These are phyloP conservation scores for Plasmodium gonderi DNA, from an alignment of 169 alveolate genomes.

Conservation along the genomic window DNA sequence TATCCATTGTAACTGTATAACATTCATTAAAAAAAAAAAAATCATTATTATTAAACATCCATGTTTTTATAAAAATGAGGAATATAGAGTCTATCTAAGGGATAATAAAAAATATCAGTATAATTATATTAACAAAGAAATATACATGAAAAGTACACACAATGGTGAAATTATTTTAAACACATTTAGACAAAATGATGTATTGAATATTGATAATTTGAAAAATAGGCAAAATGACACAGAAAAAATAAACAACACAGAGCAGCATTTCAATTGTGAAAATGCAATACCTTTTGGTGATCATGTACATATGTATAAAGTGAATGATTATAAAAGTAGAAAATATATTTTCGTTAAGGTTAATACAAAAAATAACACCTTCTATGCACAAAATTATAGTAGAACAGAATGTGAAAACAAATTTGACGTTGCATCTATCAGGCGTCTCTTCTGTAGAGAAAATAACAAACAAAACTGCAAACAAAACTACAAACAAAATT, in stretches of 20 bases:
- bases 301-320: constrained; percentile 5
- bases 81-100: constrained; percentile 19
- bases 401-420: constrained; percentile 9
- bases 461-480: background rate
- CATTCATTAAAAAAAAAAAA: constrained; percentile 27
- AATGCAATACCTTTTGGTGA: constrained; percentile 2
- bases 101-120: background rate
- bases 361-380: constrained; percentile 14
- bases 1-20: constrained; percentile 1
- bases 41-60: constrained; percentile 10
- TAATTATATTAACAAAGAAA: constrained; percentile 16
- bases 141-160: constrained; percentile 9
- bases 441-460: background rate
- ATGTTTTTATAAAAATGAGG: constrained; percentile 34
- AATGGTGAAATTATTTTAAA: constrained; percentile 26
- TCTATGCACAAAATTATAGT: constrained; percentile 12
- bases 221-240: background rate
- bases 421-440: background rate
- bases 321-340: background rate
- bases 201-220: background rate
- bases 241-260: background rate
- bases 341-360: constrained; percentile 31
- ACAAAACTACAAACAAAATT: background rate
- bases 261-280: background rate
- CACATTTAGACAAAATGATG: background rate